A percentile compares a stretch with the other conserved stretches of the same genome.
These are phyloP conservation scores for Colletotrichum sojae DNA, from an alignment of 2,329 filamentous ascomycete species.

Conservation along the genomic window DNA sequence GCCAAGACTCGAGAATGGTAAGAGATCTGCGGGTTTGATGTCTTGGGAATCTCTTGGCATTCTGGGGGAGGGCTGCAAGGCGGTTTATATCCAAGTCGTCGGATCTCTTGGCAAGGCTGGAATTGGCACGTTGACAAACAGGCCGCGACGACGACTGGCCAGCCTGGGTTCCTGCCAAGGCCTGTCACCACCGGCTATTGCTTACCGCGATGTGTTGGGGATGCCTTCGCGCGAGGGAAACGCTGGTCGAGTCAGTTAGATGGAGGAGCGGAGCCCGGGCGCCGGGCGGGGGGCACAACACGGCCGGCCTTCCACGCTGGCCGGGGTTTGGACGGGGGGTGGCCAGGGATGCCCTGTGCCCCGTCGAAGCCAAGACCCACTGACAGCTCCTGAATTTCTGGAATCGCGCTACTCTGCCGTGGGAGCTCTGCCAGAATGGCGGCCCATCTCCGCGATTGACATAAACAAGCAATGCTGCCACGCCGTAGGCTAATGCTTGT, in stretches of 20 bases:
- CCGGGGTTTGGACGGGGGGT: slow-evolving; percentile 10
- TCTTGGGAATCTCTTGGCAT: slow-evolving; percentile 37
- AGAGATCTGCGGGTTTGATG: slow-evolving; percentile 33
- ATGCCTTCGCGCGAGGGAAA: slow-evolving; percentile 8
- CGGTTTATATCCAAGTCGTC: slow-evolving; percentile 38
- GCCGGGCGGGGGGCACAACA: neutral
- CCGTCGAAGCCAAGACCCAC: neutral
- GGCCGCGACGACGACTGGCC: neutral
- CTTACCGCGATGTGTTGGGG: neutral
- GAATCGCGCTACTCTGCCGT: neutral
- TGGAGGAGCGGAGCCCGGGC: slow-evolving; percentile 15
- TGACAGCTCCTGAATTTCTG: slow-evolving; percentile 35
- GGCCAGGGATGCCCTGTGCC: slow-evolving; percentile 23
- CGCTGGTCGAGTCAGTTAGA: slow-evolving; percentile 31
- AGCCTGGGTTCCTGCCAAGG: too few species aligned
- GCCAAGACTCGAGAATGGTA: slow-evolving; percentile 37
- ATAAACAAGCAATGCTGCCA: slow-evolving; percentile 18
- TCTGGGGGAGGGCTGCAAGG: slow-evolving; percentile 28
- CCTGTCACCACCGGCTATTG: neutral
- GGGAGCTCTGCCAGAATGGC: neutral
- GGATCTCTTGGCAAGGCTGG: slow-evolving; percentile 35
- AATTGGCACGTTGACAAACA: slow-evolving; percentile 4
- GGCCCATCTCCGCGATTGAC: slow-evolving; percentile 28
- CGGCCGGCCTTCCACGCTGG: neutral
- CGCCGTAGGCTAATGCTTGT: slow-evolving; percentile 30